Evolutionary conservation across 2,329 filamentous ascomycete genomes (phyloP), one percentile per base, ranked within the genome.

Genomic region (Fusarium sp.): DNA sequence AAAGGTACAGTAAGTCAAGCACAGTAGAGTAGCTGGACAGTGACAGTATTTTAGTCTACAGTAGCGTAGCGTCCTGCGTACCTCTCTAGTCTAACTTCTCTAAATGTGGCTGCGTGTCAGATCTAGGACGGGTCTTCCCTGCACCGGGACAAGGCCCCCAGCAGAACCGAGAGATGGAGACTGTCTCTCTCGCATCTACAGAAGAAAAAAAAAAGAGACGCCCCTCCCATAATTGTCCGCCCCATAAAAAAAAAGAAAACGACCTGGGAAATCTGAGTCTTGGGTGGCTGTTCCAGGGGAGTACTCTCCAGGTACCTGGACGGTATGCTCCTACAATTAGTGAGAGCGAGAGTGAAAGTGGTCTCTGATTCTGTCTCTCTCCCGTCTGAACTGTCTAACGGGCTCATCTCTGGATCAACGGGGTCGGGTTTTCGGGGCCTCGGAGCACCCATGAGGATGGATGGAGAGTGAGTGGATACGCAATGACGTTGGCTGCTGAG

Each of bases 41-140:
- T 51, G 49, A 42, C 49, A 51, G 31, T 43, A 26, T 70, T 57
- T 66, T 55, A 55, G 39, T 19, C 21, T 34, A 37, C 34, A 37
- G 34, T 37, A 37, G 34, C 18, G 34, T 37, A 37, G 34, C 34
- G 34, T 37, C 18, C 18, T 37, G 34, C 34, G 34, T 37, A 37
- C 34, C 34, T 37, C 30, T 31, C 34, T 37, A 46, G 52, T 25
- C 52, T 37, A 51, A 41, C 34, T 25, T 39, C 31, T 41, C 49
- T 68, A 37, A n/a, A 37, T 37, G 73, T 72, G 67, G 71, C 73
- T 69, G 69, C 73, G 73, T 75, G 73, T 75, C 73, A 75, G 73
- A 75, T 75, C 72, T 74, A 59, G 65, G 63, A 74, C 69, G 66
- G 72, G 69, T 67, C 70, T 72, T 71, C 72, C 72, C 72, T 75